These are phyloP conservation scores for Yamadazyma siamensis DNA, from an alignment of 1,139 yeast genomes.

Conservation along the genomic window DNA sequence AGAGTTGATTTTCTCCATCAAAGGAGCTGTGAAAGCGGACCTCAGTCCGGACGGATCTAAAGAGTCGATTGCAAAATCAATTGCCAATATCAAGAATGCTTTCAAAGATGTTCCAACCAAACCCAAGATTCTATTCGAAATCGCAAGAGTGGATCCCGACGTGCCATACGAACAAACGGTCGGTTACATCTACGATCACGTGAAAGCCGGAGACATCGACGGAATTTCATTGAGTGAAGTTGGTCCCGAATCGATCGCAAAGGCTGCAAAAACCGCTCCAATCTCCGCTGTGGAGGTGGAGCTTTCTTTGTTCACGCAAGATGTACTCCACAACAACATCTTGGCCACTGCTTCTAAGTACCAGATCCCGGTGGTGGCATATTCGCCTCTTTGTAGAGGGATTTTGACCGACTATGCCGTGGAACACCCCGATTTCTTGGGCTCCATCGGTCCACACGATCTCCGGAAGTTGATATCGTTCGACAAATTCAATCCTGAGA, in stretches of 20 bases:
- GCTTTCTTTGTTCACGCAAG: constrained; percentile 63
- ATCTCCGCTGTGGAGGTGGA: constrained; percentile 74
- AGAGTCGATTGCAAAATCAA: constrained; percentile 44
- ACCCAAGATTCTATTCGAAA: constrained; percentile 57
- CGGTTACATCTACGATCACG: constrained; percentile 46
- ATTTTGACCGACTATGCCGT: constrained; percentile 59
- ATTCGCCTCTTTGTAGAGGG: constrained; percentile 84
- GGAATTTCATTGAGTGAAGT: constrained; percentile 75
- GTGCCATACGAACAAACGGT: constrained; percentile 50
- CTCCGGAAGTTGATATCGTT: constrained; percentile 36
- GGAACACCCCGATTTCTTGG: constrained; percentile 24
- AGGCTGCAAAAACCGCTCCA: constrained; percentile 48
- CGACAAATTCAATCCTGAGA: constrained; percentile 61
- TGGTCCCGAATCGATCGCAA: constrained; percentile 52
- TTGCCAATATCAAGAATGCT: constrained; percentile 44
- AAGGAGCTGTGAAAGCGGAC: constrained; percentile 50
- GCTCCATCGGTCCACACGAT: constrained; percentile 27
- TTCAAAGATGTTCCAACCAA: constrained; percentile 32
- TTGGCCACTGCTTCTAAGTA: constrained; percentile 45
- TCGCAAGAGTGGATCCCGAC: constrained; percentile 61
- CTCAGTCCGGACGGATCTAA: constrained; percentile 48
- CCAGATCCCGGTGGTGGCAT: constrained; percentile 67
- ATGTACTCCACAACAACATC: constrained; percentile 58
- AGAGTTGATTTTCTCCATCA: constrained; percentile 47
- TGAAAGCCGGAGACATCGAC: constrained; percentile 55